Evolutionary conservation across 495 filamentous ascomycete genomes (phyloP).

Genomic region (Aspergillus haitiensis): DNA sequence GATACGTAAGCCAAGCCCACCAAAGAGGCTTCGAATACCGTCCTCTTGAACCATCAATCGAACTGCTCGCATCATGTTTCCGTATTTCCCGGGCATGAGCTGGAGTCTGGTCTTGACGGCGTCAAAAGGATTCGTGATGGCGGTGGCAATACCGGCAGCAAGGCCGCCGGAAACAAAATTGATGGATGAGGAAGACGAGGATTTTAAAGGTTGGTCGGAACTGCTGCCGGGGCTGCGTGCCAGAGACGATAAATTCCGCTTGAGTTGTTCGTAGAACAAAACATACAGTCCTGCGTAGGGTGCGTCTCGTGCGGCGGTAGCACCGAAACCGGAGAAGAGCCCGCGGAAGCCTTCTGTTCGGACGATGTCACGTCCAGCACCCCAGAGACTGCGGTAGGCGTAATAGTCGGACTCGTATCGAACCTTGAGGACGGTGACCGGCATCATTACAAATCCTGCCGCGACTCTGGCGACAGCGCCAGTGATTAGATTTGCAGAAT

Average conservation of each 20-base stretch:
- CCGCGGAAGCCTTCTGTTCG: slow-evolving; percentile 72
- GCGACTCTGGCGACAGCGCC: slow-evolving; percentile 80
- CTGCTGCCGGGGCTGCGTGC: background rate
- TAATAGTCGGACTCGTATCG: slow-evolving; percentile 88
- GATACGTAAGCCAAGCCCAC: slow-evolving; percentile 85
- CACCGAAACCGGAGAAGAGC: slow-evolving; percentile 91
- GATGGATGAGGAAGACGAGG: slow-evolving; percentile 62
- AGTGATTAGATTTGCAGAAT: slow-evolving; percentile 79
- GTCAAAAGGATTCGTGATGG: slow-evolving; percentile 94
- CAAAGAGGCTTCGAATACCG: slow-evolving; percentile 76
- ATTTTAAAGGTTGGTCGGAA: slow-evolving; percentile 12
- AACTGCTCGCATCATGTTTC: slow-evolving; percentile 78
- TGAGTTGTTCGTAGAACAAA: slow-evolving; percentile 88
- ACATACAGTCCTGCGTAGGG: slow-evolving; percentile 96
- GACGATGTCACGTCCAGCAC: slow-evolving; percentile 73
- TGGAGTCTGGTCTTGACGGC: slow-evolving; percentile 94
- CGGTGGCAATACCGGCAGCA: slow-evolving; percentile 78
- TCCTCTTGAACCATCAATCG: slow-evolving; percentile 78
- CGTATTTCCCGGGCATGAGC: slow-evolving; percentile 78
- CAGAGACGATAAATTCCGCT: slow-evolving; percentile 59
- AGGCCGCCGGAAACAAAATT: slow-evolving; percentile 81
- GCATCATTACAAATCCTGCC: slow-evolving; percentile 92
- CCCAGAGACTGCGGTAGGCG: slow-evolving; percentile 72
- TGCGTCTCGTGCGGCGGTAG: slow-evolving; percentile 88
- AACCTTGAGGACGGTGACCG: slow-evolving; percentile 94